Conservation (phyloP, 1,139 yeast species). For the Yamadazyma sp. region DNA sequence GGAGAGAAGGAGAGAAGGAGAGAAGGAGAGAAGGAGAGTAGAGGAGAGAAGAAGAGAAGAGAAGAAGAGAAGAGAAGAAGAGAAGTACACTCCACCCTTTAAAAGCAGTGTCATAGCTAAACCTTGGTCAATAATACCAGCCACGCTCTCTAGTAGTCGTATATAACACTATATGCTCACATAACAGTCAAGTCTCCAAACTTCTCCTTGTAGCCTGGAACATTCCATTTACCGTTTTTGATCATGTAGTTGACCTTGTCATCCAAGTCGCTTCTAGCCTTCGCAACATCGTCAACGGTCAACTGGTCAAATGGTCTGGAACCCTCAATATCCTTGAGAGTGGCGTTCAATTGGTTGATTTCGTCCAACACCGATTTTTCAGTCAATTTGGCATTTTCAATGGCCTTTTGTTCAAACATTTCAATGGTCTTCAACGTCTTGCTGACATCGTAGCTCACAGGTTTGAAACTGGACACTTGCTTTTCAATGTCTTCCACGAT, state of each 20-base stretch:
- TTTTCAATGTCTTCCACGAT: slow-evolving; percentile 81
- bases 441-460: slow-evolving; percentile 80
- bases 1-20: too few relatives aligned
- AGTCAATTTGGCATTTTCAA: slow-evolving; percentile 93
- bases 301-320: slow-evolving; percentile 98
- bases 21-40: too few relatives aligned
- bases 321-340: slow-evolving; percentile 88
- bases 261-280: slow-evolving; percentile 97
- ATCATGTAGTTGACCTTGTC: slow-evolving; percentile 95
- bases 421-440: slow-evolving; percentile 91
- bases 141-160: neutral
- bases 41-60: too few relatives aligned
- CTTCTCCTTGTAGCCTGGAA: slow-evolving; percentile 97
- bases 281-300: slow-evolving; percentile 90
- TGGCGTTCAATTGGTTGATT: slow-evolving; percentile 79
- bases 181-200: slow-evolving; percentile 94
- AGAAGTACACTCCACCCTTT: too few relatives aligned
- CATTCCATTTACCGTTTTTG: slow-evolving; percentile 96
- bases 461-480: slow-evolving; percentile 73
- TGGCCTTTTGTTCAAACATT: slow-evolving; percentile 91
- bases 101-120: too few relatives aligned
- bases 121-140: too few relatives aligned
- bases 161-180: slow-evolving; percentile 43
- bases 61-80: too few relatives aligned
- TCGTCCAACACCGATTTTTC: slow-evolving; percentile 87